A percentile compares a stretch with the other conserved stretches of the same genome.
Conservation (phyloP, 1,139 yeast genomes). For the Geotrichum aggregatum region DNA sequence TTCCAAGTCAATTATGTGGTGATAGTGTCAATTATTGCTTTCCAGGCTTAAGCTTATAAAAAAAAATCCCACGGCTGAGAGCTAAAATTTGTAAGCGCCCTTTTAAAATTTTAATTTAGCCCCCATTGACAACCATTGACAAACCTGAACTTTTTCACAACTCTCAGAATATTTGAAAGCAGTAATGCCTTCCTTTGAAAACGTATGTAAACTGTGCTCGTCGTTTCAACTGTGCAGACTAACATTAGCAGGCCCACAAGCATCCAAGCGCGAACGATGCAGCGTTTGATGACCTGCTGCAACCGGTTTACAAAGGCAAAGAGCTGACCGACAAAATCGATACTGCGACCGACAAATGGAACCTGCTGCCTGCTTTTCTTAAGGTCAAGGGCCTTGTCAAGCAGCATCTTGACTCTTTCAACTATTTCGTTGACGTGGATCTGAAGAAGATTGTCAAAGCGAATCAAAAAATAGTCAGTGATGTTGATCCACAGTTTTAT, state of each 20-base stretch:
- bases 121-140: not conserved
- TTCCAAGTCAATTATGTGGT: too few relatives aligned
- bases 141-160: too few relatives aligned
- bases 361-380: slow-evolving; percentile 86
- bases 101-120: not conserved
- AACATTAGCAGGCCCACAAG: slow-evolving; percentile 6
- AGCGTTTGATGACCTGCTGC: slow-evolving; percentile 63
- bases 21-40: too few relatives aligned
- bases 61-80: too few relatives aligned
- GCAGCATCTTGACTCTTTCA: slow-evolving; percentile 95
- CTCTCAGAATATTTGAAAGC: not conserved
- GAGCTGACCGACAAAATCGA: slow-evolving; percentile 78
- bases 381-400: slow-evolving; percentile 94
- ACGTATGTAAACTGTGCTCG: slow-evolving; percentile 5
- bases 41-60: too few relatives aligned
- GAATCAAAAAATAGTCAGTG: slow-evolving; percentile 81
- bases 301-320: slow-evolving; percentile 83
- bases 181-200: slow-evolving; percentile 15
- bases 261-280: slow-evolving; percentile 19
- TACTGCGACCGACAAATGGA: slow-evolving; percentile 93
- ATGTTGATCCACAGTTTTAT: slow-evolving; percentile 95
- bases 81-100: slow-evolving; percentile 6
- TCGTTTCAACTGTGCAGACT: not conserved
- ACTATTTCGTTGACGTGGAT: slow-evolving; percentile 90
- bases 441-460: slow-evolving; percentile 88